Evolutionary conservation across 2,329 filamentous ascomycete genomes (phyloP).

Genomic region (Trichoderma polysporum): DNA sequence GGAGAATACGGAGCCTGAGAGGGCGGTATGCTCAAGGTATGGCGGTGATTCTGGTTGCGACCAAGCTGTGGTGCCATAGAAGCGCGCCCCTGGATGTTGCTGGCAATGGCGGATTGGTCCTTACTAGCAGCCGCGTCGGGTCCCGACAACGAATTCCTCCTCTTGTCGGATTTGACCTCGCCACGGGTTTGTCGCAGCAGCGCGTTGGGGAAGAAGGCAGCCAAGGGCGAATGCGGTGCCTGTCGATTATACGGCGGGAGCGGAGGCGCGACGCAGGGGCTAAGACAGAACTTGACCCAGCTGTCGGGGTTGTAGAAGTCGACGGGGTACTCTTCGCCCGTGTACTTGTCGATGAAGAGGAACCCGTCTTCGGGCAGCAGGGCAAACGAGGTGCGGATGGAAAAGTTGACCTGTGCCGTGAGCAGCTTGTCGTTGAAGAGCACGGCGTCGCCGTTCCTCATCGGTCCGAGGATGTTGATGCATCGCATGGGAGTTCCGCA

Average conservation of each 20-base stretch:
- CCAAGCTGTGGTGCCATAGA: constrained; percentile 33
- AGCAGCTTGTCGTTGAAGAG: constrained; percentile 85
- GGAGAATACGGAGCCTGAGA: background rate
- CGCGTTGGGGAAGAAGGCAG: constrained; percentile 47
- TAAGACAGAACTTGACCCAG: constrained; percentile 77
- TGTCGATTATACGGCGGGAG: constrained; percentile 56
- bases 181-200: constrained; percentile 45
- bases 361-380: constrained; percentile 83
- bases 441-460: constrained; percentile 91
- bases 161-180: constrained; percentile 43
- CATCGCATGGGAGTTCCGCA: constrained; percentile 83
- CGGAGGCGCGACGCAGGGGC: constrained; percentile 70
- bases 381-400: constrained; percentile 79
- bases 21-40: background rate
- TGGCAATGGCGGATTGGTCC: background rate
- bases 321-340: constrained; percentile 75
- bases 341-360: constrained; percentile 82
- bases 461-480: constrained; percentile 85
- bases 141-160: constrained; percentile 7
- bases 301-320: constrained; percentile 79
- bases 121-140: background rate
- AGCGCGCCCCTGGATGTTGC: constrained; percentile 42
- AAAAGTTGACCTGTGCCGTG: constrained; percentile 91
- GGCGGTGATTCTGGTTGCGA: constrained; percentile 19
- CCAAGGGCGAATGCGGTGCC: constrained; percentile 44